These are phyloP conservation scores for Scedosporium aurantiacum DNA, from an alignment of 2,329 filamentous ascomycete genomes.

Conservation along the genomic window DNA sequence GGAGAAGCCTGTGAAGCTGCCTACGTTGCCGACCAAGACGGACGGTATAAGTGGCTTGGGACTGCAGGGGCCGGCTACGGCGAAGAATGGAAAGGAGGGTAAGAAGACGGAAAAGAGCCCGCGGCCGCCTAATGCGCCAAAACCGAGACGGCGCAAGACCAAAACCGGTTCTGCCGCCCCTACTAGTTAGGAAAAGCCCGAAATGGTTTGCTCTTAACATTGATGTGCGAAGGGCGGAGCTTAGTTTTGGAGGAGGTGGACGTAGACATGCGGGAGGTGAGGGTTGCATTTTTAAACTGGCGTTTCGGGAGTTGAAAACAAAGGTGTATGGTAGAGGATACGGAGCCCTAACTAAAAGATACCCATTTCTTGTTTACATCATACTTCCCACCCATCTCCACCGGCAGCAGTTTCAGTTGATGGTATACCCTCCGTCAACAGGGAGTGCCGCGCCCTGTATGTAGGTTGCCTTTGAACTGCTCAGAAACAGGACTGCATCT, in stretches of 20 bases:
- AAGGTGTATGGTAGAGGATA: neutral
- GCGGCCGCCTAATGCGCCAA: constrained; percentile 15
- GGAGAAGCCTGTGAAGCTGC: constrained; percentile 19
- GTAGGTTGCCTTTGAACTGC: constrained; percentile 32
- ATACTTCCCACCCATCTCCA: neutral
- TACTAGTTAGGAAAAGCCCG: neutral
- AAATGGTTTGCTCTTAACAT: neutral
- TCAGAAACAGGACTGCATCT: constrained; percentile 32
- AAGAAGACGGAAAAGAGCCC: constrained; percentile 25
- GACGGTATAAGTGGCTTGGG: constrained; percentile 2
- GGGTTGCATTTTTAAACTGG: no score
- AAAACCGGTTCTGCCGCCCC: constrained; percentile 14
- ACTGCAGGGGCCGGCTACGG: constrained; percentile 14
- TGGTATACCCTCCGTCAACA: constrained; percentile 27
- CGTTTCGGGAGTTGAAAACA: neutral
- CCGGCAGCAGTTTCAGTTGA: neutral
- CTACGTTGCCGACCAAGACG: constrained; percentile 3
- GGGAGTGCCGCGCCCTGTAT: constrained; percentile 31
- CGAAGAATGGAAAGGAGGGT: constrained; percentile 17
- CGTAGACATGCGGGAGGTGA: no score
- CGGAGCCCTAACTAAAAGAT: neutral
- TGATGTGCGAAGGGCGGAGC: neutral
- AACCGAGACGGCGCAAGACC: constrained; percentile 28
- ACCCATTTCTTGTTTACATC: neutral
- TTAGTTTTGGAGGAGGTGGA: no score